Percentiles rank a stretch among this genome's conserved stretches.
These are phyloP conservation scores for Solanum hybrid DNA, from an alignment of 305 asterid genomes.

Conservation along the genomic window DNA sequence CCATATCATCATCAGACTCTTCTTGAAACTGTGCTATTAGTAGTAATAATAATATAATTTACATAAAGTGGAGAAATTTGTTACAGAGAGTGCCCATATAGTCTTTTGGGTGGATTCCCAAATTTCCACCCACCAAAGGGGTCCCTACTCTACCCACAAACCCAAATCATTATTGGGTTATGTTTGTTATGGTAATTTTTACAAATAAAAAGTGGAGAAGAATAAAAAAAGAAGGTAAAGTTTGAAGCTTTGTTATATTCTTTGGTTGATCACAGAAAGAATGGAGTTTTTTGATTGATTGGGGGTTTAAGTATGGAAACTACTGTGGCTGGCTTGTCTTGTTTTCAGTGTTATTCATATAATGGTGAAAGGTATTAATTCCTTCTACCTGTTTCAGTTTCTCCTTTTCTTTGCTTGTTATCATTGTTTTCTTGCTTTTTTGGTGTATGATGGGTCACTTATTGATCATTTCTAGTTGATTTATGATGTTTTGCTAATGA, in stretches of 20 bases:
- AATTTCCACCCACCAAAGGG: neutral
- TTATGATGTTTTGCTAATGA: neutral
- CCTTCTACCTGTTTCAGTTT: neutral
- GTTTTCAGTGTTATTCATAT: conserved; percentile 24
- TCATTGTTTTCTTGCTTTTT: neutral
- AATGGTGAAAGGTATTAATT: conserved; percentile 30
- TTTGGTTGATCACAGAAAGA: neutral
- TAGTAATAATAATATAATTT: neutral
- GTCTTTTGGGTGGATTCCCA: neutral
- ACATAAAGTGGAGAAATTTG: neutral
- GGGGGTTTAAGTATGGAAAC: conserved; percentile 20
- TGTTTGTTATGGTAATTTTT: neutral
- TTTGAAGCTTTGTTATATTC: neutral
- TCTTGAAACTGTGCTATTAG: neutral
- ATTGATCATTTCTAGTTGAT: neutral
- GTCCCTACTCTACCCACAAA: neutral
- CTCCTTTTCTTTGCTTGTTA: neutral
- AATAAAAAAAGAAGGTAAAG: neutral
- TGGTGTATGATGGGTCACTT: neutral
- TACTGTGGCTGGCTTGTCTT: conserved; percentile 21
- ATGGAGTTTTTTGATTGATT: conserved; percentile 14
- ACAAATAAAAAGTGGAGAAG: neutral
- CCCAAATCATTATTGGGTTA: neutral
- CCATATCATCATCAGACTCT: neutral
- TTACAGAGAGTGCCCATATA: neutral